A percentile compares a stretch with the other conserved stretches of the same genome.
phyloP scores from a whole-genome alignment of 441 rosid genomes.

The Euphorbia corollata region DNA sequence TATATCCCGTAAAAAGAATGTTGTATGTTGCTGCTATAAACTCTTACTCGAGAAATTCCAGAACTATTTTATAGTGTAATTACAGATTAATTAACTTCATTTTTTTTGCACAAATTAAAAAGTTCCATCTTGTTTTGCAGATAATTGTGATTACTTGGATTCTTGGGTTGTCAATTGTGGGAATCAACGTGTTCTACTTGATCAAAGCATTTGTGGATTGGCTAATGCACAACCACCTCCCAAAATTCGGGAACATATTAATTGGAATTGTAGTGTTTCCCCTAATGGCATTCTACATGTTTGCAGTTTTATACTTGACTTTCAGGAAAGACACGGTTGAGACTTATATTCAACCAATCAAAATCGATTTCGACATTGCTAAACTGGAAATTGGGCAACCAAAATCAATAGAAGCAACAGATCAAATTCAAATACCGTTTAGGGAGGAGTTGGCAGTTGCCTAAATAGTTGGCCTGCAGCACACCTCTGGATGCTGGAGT shows the following conservation, averaged over 20 bases:
- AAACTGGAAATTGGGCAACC: slow-evolving; percentile 30
- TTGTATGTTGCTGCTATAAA: no score
- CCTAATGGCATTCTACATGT: slow-evolving; percentile 42
- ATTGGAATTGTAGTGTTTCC: slow-evolving; percentile 52
- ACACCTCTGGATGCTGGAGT: no score
- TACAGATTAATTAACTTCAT: no score
- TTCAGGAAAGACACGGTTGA: slow-evolving; percentile 39
- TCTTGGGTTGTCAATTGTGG: slow-evolving; percentile 41
- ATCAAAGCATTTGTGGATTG: slow-evolving; percentile 49
- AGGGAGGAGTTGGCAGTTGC: no score
- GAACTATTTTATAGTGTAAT: no score
- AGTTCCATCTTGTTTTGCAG: slow-evolving; percentile 36
- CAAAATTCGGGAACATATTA: slow-evolving; percentile 34
- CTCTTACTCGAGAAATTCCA: no score
- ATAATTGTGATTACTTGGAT: slow-evolving; percentile 52
- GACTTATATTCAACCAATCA: slow-evolving; percentile 37
- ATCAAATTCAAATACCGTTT: no score
- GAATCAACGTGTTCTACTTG: slow-evolving; percentile 55
- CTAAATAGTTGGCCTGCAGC: no score
- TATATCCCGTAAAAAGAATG: no score
- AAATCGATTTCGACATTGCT: not conserved
- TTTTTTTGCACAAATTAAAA: no score
- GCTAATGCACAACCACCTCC: slow-evolving; percentile 38
- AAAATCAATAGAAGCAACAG: no score
- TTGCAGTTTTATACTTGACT: slow-evolving; percentile 39